A percentile compares a stretch with the other conserved stretches of the same genome.
Conservation (phyloP, 495 filamentous ascomycete genomes). For the Chaetomium tenue region DNA sequence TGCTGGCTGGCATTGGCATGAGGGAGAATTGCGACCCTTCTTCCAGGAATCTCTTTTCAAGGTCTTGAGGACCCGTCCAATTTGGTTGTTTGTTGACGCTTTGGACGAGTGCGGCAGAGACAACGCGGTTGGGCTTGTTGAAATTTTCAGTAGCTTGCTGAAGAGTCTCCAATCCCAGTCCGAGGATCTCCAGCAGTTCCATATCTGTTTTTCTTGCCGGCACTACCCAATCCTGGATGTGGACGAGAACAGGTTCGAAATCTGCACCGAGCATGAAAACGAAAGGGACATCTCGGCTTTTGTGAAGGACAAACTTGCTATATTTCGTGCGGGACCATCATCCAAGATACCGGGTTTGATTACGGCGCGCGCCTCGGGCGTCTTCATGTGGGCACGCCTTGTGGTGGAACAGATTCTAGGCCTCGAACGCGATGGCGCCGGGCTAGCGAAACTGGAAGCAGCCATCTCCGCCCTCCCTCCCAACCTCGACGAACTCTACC, state of each 20-base stretch:
- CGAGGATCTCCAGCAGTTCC: slow-evolving; percentile 17
- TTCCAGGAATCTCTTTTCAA: slow-evolving; percentile 21
- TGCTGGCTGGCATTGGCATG: slow-evolving; percentile 34
- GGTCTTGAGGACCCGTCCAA: slow-evolving; percentile 14
- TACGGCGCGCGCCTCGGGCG: slow-evolving; percentile 29
- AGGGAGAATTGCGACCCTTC: slow-evolving; percentile 22
- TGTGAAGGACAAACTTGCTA: slow-evolving; percentile 24
- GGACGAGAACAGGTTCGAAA: slow-evolving; percentile 25
- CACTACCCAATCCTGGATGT: slow-evolving; percentile 36
- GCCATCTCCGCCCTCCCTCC: slow-evolving; percentile 24
- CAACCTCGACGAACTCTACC: slow-evolving; percentile 34
- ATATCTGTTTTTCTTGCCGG: slow-evolving; percentile 43
- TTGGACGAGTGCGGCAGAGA: slow-evolving; percentile 40
- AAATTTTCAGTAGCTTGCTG: slow-evolving; percentile 28
- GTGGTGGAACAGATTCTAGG: slow-evolving; percentile 29
- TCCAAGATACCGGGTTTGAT: slow-evolving; percentile 29
- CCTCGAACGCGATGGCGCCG: slow-evolving; percentile 22
- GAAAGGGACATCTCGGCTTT: slow-evolving; percentile 33
- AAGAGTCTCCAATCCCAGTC: background rate
- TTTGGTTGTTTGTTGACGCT: slow-evolving; percentile 37
- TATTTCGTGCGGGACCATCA: background rate
- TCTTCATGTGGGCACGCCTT: slow-evolving; percentile 40
- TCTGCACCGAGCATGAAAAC: slow-evolving; percentile 36
- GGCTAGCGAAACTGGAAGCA: slow-evolving; percentile 19
- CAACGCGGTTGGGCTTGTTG: slow-evolving; percentile 26